phyloP scores from a whole-genome alignment of 2,329 filamentous ascomycete genomes.

The Malbranchea zuffiana region DNA sequence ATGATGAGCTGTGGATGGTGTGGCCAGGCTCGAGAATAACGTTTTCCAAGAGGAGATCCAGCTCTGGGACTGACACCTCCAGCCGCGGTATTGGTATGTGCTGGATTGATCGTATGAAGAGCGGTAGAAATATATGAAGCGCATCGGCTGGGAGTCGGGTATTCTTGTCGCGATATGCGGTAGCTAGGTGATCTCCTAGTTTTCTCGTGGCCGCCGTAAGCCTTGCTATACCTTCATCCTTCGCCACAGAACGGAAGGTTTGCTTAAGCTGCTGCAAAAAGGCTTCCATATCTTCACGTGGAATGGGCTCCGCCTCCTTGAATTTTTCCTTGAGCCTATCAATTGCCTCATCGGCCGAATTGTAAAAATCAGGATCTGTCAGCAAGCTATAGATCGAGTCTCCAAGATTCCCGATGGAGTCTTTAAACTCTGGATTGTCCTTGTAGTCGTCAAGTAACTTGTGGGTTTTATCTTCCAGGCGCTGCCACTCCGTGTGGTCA shows the following conservation, averaged over 20 bases:
- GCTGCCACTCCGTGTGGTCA: constrained; percentile 61
- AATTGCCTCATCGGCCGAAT: constrained; percentile 58
- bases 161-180: constrained; percentile 53
- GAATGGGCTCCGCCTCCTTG: constrained; percentile 49
- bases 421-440: constrained; percentile 66
- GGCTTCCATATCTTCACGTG: constrained; percentile 58
- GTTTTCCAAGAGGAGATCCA: constrained; percentile 82
- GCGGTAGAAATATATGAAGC: constrained; percentile 69
- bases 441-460: constrained; percentile 54
- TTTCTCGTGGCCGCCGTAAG: constrained; percentile 56
- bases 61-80: constrained; percentile 71
- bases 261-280: constrained; percentile 58
- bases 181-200: constrained; percentile 60
- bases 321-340: constrained; percentile 48
- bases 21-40: constrained; percentile 78
- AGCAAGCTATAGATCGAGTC: constrained; percentile 68
- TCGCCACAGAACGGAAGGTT: constrained; percentile 56
- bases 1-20: constrained; percentile 76
- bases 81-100: constrained; percentile 81
- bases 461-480: constrained; percentile 57
- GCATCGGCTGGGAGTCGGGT: constrained; percentile 62
- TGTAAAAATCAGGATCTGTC: constrained; percentile 76
- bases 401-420: constrained; percentile 61
- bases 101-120: constrained; percentile 66
- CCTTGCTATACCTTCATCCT: constrained; percentile 61